phyloP scores from a whole-genome alignment of 2,329 filamentous ascomycete species.

The Stemphylium beticola region DNA sequence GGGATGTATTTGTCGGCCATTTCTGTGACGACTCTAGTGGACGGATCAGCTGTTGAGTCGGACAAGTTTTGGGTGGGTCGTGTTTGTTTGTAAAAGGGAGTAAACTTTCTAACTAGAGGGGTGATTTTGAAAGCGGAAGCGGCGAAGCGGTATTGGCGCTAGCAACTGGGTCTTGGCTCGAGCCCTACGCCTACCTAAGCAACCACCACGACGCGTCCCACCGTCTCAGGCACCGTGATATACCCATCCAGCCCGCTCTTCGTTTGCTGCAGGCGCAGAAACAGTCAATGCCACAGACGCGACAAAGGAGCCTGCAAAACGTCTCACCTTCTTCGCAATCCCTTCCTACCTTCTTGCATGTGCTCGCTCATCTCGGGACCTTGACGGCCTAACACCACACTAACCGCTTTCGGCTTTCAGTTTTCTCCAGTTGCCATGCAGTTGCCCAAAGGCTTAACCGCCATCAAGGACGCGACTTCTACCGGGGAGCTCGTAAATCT shows the following conservation, averaged over 20 bases:
- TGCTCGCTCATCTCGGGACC: background rate
- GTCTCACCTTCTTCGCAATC: background rate
- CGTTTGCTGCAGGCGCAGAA: background rate
- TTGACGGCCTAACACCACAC: conserved; percentile 10
- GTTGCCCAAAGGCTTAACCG: conserved; percentile 50
- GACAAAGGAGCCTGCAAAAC: background rate
- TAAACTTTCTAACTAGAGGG: conserved; percentile 38
- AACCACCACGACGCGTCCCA: conserved; percentile 17
- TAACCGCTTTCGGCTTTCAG: conserved; percentile 21
- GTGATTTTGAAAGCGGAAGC: conserved; percentile 45
- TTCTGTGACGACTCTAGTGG: conserved; percentile 50
- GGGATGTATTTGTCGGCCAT: conserved; percentile 99
- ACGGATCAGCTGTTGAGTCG: conserved; percentile 22
- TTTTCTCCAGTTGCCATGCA: conserved; percentile 11
- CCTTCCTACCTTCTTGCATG: background rate
- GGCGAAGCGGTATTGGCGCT: conserved; percentile 34
- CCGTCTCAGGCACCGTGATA: background rate
- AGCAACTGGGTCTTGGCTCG: conserved; percentile 19
- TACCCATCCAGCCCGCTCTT: background rate
- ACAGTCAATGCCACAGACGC: background rate
- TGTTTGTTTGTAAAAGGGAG: conserved; percentile 44
- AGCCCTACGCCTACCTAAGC: conserved; percentile 22
- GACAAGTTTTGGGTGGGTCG: conserved; percentile 22
- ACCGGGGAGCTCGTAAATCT: conserved; percentile 58
- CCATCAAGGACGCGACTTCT: conserved; percentile 50